Conservation (phyloP, 1,284 basidiomycete genomes). For the Porogramme epimiltina region DNA sequence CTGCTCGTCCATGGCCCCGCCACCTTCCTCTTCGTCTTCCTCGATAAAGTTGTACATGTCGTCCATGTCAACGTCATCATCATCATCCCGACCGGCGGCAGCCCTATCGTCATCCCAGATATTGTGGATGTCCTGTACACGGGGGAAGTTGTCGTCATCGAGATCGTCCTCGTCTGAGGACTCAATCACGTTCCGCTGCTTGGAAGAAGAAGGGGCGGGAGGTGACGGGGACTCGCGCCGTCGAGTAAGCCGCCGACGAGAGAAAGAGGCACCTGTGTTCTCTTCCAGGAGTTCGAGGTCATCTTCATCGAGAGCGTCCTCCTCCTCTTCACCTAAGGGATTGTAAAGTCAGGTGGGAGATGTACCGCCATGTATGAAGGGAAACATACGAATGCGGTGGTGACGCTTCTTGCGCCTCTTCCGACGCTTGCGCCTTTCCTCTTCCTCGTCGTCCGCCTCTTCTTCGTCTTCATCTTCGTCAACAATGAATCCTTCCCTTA, state of each 20-base stretch:
- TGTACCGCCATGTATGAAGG: conserved; percentile 8
- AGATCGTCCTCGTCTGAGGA: conserved; percentile 67
- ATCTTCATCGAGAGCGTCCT: conserved; percentile 90
- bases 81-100: conserved; percentile 58
- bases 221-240: conserved; percentile 72
- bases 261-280: conserved; percentile 84
- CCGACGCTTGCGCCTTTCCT: conserved; percentile 56
- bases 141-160: conserved; percentile 55
- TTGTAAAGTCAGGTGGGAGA: not conserved
- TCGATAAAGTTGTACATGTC: conserved; percentile 91
- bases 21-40: conserved; percentile 85
- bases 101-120: conserved; percentile 85
- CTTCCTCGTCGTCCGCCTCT: conserved; percentile 62
- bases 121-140: conserved; percentile 70
- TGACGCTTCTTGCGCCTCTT: conserved; percentile 70
- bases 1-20: conserved; percentile 68
- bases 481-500: conserved; percentile 84
- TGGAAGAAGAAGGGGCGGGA: conserved; percentile 59
- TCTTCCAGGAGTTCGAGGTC: conserved; percentile 94
- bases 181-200: conserved; percentile 56
- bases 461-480: conserved; percentile 80
- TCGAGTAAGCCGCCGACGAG: conserved; percentile 61
- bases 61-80: conserved; percentile 69
- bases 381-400: conserved; percentile 56
- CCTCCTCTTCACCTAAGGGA: conserved; percentile 54